phyloP scores from a whole-genome alignment of 257 asterid species.

The Jaltomata sinuosa region DNA sequence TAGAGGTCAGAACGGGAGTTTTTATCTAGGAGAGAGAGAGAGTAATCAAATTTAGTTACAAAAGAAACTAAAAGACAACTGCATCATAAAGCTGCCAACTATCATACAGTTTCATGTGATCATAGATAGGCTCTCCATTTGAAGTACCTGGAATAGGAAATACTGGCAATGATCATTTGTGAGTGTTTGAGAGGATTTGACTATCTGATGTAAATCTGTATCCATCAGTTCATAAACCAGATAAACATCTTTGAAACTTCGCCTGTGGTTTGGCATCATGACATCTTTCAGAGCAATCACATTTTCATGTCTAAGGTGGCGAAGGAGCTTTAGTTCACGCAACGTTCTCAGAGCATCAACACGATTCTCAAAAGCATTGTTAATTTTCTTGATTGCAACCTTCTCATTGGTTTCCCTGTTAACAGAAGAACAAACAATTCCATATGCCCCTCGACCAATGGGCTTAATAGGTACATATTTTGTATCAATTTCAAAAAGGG shows the following conservation, averaged over 20 bases:
- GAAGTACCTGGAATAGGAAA: slow-evolving; percentile 49
- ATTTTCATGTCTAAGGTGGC: slow-evolving; percentile 47
- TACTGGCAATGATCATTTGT: slow-evolving; percentile 55
- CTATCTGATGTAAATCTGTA: slow-evolving; percentile 52
- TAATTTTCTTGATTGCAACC: slow-evolving; percentile 56
- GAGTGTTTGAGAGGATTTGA: slow-evolving; percentile 56
- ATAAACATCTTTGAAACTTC: slow-evolving; percentile 49
- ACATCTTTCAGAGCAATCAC: slow-evolving; percentile 58
- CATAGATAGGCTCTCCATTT: background rate
- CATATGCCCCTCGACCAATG: slow-evolving; percentile 60
- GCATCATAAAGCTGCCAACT: background rate
- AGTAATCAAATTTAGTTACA: background rate
- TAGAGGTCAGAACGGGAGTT: background rate
- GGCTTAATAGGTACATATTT: slow-evolving; percentile 60
- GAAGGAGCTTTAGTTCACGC: slow-evolving; percentile 57
- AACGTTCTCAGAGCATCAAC: slow-evolving; percentile 49
- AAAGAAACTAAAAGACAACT: background rate
- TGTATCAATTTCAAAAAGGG: slow-evolving; percentile 48
- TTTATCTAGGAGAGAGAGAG: background rate
- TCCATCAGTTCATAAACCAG: slow-evolving; percentile 64
- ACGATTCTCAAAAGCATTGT: slow-evolving; percentile 45
- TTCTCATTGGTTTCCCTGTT: slow-evolving; percentile 50
- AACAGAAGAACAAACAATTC: slow-evolving; percentile 51
- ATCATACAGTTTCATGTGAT: background rate
- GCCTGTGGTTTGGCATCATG: slow-evolving; percentile 44